Conservation (phyloP, 495 filamentous ascomycete species). For the Bacidia gigantensis region DNA sequence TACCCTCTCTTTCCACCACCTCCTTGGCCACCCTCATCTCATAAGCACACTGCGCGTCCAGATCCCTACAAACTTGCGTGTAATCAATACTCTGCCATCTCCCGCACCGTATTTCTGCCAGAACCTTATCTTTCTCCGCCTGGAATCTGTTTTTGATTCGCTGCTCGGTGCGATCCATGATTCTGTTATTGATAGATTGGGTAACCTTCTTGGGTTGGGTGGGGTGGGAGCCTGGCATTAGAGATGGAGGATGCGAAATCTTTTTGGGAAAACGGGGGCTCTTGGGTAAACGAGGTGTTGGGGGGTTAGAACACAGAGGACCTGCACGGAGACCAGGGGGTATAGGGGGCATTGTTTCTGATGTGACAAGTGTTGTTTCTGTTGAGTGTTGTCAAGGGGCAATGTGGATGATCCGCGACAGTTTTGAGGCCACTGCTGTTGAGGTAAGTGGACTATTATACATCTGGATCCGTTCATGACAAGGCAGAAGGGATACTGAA, state of each 20-base stretch:
- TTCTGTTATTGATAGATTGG: not conserved
- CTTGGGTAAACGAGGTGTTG: not conserved
- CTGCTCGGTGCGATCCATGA: not conserved
- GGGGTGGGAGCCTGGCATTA: not conserved
- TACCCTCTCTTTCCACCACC: not conserved
- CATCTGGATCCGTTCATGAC: no score
- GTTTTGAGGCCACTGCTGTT: no score
- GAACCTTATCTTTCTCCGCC: slow-evolving; percentile 3
- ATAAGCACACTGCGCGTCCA: slow-evolving; percentile 1
- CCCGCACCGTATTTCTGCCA: not conserved
- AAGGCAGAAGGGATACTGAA: no score
- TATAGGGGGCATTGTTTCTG: no score
- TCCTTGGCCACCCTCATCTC: slow-evolving; percentile 1
- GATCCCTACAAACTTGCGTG: not conserved
- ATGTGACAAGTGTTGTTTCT: no score
- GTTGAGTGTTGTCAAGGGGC: no score
- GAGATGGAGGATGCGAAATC: not conserved
- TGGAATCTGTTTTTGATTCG: not conserved
- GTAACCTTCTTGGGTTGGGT: not conserved
- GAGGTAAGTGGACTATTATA: no score
- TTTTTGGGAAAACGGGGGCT: not conserved
- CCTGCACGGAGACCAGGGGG: no score
- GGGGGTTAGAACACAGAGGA: not conserved
- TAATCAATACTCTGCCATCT: not conserved
- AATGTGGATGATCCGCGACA: no score